Evolutionary conservation across 345 rosid genomes (phyloP).

Genomic region (Kernera saxatilis): DNA sequence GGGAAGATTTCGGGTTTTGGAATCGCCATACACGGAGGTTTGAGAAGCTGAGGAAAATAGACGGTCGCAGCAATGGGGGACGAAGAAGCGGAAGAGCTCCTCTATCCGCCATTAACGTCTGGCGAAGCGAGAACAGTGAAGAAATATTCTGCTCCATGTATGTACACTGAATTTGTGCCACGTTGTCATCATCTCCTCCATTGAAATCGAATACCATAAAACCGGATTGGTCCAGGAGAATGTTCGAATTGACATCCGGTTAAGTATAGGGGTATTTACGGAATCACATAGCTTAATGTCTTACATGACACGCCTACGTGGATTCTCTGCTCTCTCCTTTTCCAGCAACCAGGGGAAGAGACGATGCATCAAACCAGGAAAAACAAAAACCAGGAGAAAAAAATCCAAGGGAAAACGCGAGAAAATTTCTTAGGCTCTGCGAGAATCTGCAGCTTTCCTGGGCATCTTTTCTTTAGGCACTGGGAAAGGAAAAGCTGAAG

Average conservation of each 20-base stretch:
- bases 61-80: neutral
- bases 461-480: neutral
- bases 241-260: constrained; percentile 1
- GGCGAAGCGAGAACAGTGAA: neutral
- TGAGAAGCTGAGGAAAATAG: neutral
- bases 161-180: constrained; percentile 9
- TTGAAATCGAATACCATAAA: constrained; percentile 8
- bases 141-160: neutral
- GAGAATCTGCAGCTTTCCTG: neutral
- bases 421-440: neutral
- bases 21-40: neutral
- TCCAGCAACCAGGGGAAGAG: constrained; percentile 12
- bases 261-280: constrained; percentile 14
- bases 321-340: constrained; percentile 18
- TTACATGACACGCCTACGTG: constrained; percentile 35
- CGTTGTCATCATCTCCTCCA: constrained; percentile 31
- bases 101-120: constrained; percentile 30
- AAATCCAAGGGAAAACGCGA: constrained; percentile 26
- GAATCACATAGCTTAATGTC: neutral
- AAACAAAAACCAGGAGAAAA: constrained; percentile 7
- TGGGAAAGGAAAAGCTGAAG: neutral
- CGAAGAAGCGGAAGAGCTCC: constrained; percentile 21
- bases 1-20: neutral
- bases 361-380: constrained; percentile 19
- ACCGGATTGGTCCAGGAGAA: constrained; percentile 16